A percentile compares a stretch with the other conserved stretches of the same genome.
Conservation (phyloP, 768 basidiomycete species). For the Leccinellum luteum region DNA sequence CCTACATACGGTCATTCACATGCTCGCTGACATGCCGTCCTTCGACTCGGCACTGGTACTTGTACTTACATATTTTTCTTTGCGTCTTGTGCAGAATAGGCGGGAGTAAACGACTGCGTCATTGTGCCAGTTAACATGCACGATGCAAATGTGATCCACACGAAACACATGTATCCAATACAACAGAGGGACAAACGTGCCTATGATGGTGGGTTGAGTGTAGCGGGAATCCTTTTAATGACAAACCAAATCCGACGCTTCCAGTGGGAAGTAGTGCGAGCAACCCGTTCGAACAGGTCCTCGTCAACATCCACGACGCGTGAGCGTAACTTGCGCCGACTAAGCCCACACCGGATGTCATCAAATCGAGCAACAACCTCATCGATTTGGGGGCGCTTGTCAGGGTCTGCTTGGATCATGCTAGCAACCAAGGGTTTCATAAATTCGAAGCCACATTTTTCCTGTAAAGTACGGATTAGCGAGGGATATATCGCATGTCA, state of each 20-base stretch:
- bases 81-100: no score
- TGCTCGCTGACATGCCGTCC: no score
- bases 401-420: constrained; percentile 25
- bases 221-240: constrained; percentile 7
- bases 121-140: no score
- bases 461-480: neutral
- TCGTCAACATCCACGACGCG: constrained; percentile 24
- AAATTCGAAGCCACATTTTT: constrained; percentile 19
- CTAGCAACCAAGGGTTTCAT: constrained; percentile 15
- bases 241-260: constrained; percentile 18
- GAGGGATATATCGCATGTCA: neutral
- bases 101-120: no score
- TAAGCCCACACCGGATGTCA: constrained; percentile 1
- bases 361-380: constrained; percentile 21
- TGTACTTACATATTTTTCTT: no score
- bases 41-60: no score
- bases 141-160: neutral
- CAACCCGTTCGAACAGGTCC: constrained; percentile 4
- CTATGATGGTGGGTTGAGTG: constrained; percentile 2
- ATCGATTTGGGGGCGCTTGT: constrained; percentile 22
- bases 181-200: no score
- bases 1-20: no score
- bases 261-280: constrained; percentile 22
- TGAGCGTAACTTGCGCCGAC: constrained; percentile 24
- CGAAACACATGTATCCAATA: no score